Conservation (phyloP, 2,329 filamentous ascomycete species). For the Magnaporthiopsis incrustans region DNA sequence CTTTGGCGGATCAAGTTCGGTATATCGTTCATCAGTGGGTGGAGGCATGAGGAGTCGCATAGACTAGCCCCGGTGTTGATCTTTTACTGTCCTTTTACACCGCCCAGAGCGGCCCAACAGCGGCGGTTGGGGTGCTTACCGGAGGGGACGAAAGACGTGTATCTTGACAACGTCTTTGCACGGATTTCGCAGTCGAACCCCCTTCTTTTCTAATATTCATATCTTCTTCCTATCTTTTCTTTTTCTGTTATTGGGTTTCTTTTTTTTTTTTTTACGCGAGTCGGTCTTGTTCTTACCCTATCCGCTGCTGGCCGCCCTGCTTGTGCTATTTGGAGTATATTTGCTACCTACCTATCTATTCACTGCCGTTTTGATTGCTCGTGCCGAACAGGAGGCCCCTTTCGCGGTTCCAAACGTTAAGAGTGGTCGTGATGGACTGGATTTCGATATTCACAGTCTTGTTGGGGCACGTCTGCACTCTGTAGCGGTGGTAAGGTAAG, state of each 20-base stretch:
- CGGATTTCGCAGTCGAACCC: background rate
- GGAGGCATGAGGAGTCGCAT: background rate
- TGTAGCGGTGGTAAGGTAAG: background rate
- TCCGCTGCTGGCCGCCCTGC: background rate
- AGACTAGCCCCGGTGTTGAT: background rate
- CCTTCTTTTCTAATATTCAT: constrained; percentile 7
- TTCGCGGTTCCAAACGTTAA: background rate
- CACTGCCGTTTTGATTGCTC: background rate
- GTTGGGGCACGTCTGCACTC: background rate
- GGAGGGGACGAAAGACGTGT: background rate
- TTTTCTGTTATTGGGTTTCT: constrained; percentile 1
- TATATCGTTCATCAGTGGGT: background rate
- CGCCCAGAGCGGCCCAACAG: background rate
- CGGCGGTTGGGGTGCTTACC: background rate
- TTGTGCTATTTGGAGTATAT: background rate
- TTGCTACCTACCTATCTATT: background rate
- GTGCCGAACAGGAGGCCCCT: background rate
- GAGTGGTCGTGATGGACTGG: background rate
- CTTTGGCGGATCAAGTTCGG: background rate
- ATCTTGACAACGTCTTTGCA: constrained; percentile 2
- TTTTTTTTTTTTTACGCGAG: constrained; percentile 1
- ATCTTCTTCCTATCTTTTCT: background rate
- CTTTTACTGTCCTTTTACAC: background rate
- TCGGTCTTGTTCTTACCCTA: background rate
- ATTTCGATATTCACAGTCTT: background rate